Percentiles rank a stretch among this genome's conserved stretches.
Conservation (phyloP, 495 filamentous ascomycete genomes). For the Daldinia concentrica region DNA sequence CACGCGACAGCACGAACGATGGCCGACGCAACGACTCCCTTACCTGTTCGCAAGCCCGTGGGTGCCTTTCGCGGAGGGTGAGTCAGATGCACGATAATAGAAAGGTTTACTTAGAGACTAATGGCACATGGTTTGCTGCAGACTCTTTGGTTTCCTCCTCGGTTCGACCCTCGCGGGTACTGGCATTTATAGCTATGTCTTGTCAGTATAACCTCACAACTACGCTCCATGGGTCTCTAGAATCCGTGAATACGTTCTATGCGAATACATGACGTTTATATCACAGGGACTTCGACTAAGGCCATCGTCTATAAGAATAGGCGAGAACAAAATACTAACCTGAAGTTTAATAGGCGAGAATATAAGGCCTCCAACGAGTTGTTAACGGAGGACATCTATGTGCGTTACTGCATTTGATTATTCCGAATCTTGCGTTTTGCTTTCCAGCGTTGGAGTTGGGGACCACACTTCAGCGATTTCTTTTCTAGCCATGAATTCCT, state of each 20-base stretch:
- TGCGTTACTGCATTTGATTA: slow-evolving; percentile 69
- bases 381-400: slow-evolving; percentile 94
- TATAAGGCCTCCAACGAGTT: slow-evolving; percentile 94
- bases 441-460: slow-evolving; percentile 32
- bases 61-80: slow-evolving; percentile 95
- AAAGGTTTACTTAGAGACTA: slow-evolving; percentile 12
- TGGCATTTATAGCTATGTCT: slow-evolving; percentile 87
- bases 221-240: background rate
- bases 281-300: background rate
- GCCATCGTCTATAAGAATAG: background rate
- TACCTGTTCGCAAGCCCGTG: slow-evolving; percentile 81
- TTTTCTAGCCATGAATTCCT: slow-evolving; percentile 9
- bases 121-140: slow-evolving; percentile 48
- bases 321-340: slow-evolving; percentile 24
- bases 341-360: slow-evolving; percentile 64
- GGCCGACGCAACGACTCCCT: slow-evolving; percentile 52
- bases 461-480: slow-evolving; percentile 4
- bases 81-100: slow-evolving; percentile 47
- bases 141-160: slow-evolving; percentile 92
- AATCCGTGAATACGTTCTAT: background rate
- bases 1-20: slow-evolving; percentile 58
- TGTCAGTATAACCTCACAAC: slow-evolving; percentile 51
- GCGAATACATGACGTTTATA: background rate
- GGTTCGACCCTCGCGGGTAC: slow-evolving; percentile 81
- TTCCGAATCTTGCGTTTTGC: slow-evolving; percentile 34